Conservation (phyloP, 1,284 basidiomycete genomes). For the Trichosporon ovoides region DNA sequence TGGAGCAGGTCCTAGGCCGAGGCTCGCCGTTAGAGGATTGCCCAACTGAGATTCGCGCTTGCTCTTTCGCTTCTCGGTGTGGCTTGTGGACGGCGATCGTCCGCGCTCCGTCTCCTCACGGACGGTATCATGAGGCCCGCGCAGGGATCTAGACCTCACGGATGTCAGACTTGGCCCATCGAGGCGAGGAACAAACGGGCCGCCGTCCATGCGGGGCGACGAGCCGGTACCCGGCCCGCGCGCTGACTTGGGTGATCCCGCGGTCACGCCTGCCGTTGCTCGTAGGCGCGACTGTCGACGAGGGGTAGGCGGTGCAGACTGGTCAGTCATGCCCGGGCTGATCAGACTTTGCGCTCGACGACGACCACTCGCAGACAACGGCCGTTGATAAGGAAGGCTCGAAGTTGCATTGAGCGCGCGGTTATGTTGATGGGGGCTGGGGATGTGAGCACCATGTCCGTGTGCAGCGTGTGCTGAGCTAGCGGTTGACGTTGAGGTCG, state of each 20-base stretch:
- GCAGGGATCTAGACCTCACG: background rate
- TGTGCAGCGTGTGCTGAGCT: slow-evolving; percentile 3
- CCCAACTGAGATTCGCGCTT: background rate
- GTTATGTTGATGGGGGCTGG: background rate
- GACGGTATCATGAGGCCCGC: background rate
- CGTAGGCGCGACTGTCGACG: slow-evolving; percentile 7
- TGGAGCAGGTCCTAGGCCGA: slow-evolving; percentile 25
- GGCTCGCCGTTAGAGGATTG: slow-evolving; percentile 28
- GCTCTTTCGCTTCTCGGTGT: slow-evolving; percentile 1
- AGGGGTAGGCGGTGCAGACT: slow-evolving; percentile 1
- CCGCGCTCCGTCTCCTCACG: slow-evolving; percentile 1
- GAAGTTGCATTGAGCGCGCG: background rate
- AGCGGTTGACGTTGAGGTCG: background rate
- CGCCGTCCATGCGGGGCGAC: slow-evolving; percentile 4
- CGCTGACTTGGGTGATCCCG: background rate
- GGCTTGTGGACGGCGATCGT: background rate
- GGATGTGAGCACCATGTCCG: background rate
- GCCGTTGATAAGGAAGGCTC: slow-evolving; percentile 10
- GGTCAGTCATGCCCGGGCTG: slow-evolving; percentile 3
- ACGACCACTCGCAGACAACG: slow-evolving; percentile 12
- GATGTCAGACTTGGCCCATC: background rate
- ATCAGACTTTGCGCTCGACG: slow-evolving; percentile 27
- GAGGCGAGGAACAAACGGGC: slow-evolving; percentile 1
- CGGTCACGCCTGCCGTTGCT: background rate
- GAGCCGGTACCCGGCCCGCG: slow-evolving; percentile 1